Evolutionary conservation across 208 protist genomes (phyloP), one percentile per base, ranked within the genome.

Genomic region (Acanthamoeba culbertsoni): DNA sequence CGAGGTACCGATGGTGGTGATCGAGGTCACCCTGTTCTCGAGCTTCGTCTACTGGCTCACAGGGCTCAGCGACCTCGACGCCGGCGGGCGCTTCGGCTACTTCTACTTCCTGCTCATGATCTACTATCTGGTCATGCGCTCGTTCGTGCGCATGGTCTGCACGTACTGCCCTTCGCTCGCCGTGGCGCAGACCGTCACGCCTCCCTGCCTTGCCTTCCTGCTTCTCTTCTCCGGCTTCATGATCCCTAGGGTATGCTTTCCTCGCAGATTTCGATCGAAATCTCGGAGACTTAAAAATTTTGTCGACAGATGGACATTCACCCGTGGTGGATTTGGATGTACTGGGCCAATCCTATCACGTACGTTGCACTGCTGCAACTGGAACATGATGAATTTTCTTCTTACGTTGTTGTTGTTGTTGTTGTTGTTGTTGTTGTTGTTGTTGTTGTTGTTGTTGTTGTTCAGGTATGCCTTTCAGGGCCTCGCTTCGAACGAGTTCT

Each of bases 251-350:
- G 26, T 79, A 3, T 20, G 59, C n/a, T 68, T 10, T 10, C 7
- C 14, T 10, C 16, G n/a, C 59, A 68, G 51, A 59, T 23, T n/a
- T 59, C 23, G 51, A 59, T 59, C 23, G 14, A 59, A 59, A n/a
- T n/a, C n/a, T n/a, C n/a, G n/a, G n/a, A n/a, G n/a, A n/a, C n/a
- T 55, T 8, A 55, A 55, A 55, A 8, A 55, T 55, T 18, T 23
- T 55, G 59, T 26, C 20, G 33, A 8, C 75, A 90, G 82, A 65
- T 71, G 18, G 35, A 65, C 33, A 90, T 90, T 10, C 45, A 59
- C 5, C 48, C 48, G 23, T 77, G 62, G 53, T 92, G 55, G 55
- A 53, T 92, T 42, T 92, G 86, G 86, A 68, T 92, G 55, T 92
- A 59, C 86, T 92, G 31, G 18, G 45, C 43, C 23, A 77, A 92